Percentiles rank a stretch among this genome's conserved stretches.
Evolutionary conservation across 129 eudicot species (phyloP).

Genomic region (Centaurea solstitialis): DNA sequence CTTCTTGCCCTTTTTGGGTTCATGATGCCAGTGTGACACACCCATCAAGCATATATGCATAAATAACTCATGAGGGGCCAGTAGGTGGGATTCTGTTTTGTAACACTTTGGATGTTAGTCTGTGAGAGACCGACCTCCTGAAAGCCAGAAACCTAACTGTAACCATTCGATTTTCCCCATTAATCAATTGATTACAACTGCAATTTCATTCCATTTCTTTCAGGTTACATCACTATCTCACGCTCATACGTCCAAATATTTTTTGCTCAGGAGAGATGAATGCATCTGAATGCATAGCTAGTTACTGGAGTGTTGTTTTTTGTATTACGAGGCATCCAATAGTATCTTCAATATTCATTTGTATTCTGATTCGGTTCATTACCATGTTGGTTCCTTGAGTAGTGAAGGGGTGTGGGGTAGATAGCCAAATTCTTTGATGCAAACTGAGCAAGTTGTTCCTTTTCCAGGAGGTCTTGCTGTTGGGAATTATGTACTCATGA

Average conservation of each 20-base stretch:
- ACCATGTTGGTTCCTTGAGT: not conserved
- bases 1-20: not conserved
- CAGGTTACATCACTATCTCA: not conserved
- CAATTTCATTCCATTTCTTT: no score
- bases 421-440: not conserved
- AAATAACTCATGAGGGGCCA: no score
- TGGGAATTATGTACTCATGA: no score
- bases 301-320: not conserved
- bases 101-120: no score
- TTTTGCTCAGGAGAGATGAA: not conserved
- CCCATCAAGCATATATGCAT: not conserved
- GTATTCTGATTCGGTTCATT: not conserved
- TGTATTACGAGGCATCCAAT: not conserved
- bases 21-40: not conserved
- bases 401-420: not conserved
- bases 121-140: no score
- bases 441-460: no score
- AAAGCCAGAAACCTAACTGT: no score
- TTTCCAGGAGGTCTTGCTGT: no score
- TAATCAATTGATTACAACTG: no score
- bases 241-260: not conserved
- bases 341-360: not conserved
- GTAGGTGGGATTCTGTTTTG: no score
- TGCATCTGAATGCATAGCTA: not conserved
- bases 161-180: no score